Conservation (phyloP, 2,329 filamentous ascomycete species). For the Pyrenophora seminiperda region DNA sequence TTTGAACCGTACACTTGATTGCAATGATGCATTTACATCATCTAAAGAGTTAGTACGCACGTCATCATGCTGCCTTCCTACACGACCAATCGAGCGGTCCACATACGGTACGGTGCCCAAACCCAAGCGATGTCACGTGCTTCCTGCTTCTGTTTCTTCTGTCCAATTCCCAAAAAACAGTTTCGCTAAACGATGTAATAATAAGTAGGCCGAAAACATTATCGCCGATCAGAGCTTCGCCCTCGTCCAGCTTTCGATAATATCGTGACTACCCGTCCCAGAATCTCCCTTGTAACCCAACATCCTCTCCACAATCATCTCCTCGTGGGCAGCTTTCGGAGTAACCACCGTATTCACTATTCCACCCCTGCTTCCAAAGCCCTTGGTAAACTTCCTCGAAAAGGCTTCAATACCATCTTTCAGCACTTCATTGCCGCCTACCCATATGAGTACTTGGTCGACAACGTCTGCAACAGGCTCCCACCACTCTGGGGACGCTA, state of each 20-base stretch:
- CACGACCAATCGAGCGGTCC: too few species aligned
- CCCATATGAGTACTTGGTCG: conserved; percentile 58
- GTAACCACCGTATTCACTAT: conserved; percentile 45
- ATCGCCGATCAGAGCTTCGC: conserved; percentile 43
- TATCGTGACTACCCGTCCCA: conserved; percentile 42
- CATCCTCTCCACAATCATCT: conserved; percentile 50
- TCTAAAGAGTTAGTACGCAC: too few species aligned
- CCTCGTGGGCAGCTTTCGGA: conserved; percentile 48
- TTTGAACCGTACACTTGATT: too few species aligned
- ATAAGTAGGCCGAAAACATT: too few species aligned
- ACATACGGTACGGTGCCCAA: too few species aligned
- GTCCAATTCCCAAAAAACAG: too few species aligned
- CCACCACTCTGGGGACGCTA: conserved; percentile 61
- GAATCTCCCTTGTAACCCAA: conserved; percentile 47
- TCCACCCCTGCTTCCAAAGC: conserved; percentile 40
- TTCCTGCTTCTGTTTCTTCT: too few species aligned
- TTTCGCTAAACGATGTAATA: too few species aligned
- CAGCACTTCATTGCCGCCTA: conserved; percentile 62
- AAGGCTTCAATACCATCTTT: conserved; percentile 62
- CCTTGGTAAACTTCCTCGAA: conserved; percentile 53
- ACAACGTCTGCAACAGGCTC: conserved; percentile 52
- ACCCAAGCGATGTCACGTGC: too few species aligned
- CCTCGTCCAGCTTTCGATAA: conserved; percentile 49
- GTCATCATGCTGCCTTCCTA: too few species aligned
- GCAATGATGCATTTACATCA: too few species aligned